Base-by-base conservation (phyloP, 2,329 filamentous ascomycete species). In the Verticillium zaregamsianum region DNA sequence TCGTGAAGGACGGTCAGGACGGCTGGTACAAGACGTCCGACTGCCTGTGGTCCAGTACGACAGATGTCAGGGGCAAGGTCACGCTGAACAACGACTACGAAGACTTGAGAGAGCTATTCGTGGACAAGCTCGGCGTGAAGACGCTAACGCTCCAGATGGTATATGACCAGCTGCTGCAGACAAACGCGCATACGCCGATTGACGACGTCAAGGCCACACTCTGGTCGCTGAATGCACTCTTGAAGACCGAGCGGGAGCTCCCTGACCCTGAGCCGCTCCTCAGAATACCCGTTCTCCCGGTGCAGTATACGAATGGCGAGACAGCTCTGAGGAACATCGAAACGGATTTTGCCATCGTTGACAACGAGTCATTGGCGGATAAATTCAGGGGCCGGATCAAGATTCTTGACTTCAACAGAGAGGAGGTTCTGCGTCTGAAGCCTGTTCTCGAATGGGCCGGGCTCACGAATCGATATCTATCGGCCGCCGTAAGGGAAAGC, bases 41-140 rank as follows among this genome's bases (percentile, higher is more conserved):
- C 17, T 77, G 75, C 59, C 62, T 77, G 0, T 77, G 74, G 75
- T 74, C 73, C 0, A 72, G 68, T 31, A 66, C 69, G 1, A 68
- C 72, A 2, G 63, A 63, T 3, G 70, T 76, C 4, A 62, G 56
- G 2, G 73, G 69, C 3, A 71, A 64, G 55, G 61, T 67, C 0
- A 63, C 67, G 1, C 59, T 77, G 1, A 72, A 71, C 3, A 66
- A 66, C 2, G 58, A 68, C 2, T 76, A 76, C 33, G 60, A 65
- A 5, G 62, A 68, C 6, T 58, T 76, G 2, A 64, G 72, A n/a
- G 35, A 59, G 0, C 68, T 77, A 23, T 76, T 77, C 40, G 63
- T 75, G 3, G 14, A 60, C 0, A 62, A 68, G 0, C 65, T 78
- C 0, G 69, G 70, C 0, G 71, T 77, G 0, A 68, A 68, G 54